A percentile compares a stretch with the other conserved stretches of the same genome.
Evolutionary conservation across 306 rosid species (phyloP).

Genomic region (Lathyrus aphaca): DNA sequence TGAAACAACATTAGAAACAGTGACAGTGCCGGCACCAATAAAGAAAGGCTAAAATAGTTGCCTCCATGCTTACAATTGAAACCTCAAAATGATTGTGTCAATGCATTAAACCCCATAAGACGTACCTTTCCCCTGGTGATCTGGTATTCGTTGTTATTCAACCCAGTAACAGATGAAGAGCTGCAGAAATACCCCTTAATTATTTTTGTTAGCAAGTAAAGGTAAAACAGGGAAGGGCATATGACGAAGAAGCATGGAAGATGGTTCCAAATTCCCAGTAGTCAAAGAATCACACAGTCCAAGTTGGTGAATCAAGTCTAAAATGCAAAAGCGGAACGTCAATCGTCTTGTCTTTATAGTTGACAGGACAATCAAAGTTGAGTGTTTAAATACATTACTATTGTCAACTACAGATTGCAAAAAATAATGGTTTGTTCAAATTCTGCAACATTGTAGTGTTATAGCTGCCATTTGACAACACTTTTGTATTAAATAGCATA

Average conservation of each 20-base stretch:
- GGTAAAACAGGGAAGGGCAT: background rate
- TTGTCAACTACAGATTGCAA: background rate
- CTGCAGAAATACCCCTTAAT: constrained; percentile 44
- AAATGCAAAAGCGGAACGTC: background rate
- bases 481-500: background rate
- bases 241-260: background rate
- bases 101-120: constrained; percentile 20
- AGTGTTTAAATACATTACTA: background rate
- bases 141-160: constrained; percentile 98
- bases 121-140: constrained; percentile 86
- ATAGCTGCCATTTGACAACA: constrained; percentile 1
- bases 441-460: background rate
- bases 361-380: background rate
- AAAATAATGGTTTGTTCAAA: background rate
- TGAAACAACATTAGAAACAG: constrained; percentile 16
- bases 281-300: background rate
- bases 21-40: constrained; percentile 10
- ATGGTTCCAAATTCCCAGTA: background rate
- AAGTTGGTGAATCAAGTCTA: background rate
- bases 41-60: background rate
- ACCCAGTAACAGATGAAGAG: constrained; percentile 72
- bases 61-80: no score
- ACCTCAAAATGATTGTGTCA: constrained; percentile 1
- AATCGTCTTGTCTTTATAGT: background rate
- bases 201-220: background rate